phyloP scores from a whole-genome alignment of 768 basidiomycete genomes.

The Trametes coccinea region DNA sequence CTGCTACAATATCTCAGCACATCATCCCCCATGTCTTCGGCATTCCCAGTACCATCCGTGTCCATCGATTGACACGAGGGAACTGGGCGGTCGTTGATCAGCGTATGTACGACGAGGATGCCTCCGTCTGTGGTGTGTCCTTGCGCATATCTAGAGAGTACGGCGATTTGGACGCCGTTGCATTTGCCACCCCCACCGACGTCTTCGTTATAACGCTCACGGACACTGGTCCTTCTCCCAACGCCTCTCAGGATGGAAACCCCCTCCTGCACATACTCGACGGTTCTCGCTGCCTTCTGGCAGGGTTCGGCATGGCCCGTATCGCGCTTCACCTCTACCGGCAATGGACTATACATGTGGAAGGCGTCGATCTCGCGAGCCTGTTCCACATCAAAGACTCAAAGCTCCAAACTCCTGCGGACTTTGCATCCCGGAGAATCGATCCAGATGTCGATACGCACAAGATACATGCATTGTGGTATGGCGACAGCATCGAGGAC shows the following conservation, averaged over 20 bases:
- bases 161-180: constrained; percentile 15
- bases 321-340: constrained; percentile 36
- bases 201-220: constrained; percentile 9
- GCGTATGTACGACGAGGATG: not conserved
- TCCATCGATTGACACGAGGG: not conserved
- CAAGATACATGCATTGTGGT: constrained; percentile 35
- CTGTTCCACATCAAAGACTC: constrained; percentile 26
- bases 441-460: constrained; percentile 7
- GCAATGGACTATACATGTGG: constrained; percentile 30
- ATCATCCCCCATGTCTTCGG: not conserved
- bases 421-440: constrained; percentile 29
- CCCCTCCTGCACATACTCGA: not conserved
- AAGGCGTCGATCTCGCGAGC: constrained; percentile 42
- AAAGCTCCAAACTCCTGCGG: constrained; percentile 29
- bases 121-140: constrained; percentile 17
- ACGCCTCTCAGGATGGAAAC: not conserved
- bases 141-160: constrained; percentile 7
- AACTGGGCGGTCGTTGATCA: not conserved
- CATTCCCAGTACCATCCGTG: not conserved
- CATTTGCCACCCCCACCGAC: constrained; percentile 9
- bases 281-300: not conserved
- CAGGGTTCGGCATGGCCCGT: constrained; percentile 40
- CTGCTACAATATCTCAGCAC: not conserved
- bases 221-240: too few species aligned
- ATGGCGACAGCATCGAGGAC: constrained; percentile 26